These are phyloP conservation scores for Trichoderma oligosporum DNA, from an alignment of 2,329 filamentous ascomycete species.

Conservation along the genomic window DNA sequence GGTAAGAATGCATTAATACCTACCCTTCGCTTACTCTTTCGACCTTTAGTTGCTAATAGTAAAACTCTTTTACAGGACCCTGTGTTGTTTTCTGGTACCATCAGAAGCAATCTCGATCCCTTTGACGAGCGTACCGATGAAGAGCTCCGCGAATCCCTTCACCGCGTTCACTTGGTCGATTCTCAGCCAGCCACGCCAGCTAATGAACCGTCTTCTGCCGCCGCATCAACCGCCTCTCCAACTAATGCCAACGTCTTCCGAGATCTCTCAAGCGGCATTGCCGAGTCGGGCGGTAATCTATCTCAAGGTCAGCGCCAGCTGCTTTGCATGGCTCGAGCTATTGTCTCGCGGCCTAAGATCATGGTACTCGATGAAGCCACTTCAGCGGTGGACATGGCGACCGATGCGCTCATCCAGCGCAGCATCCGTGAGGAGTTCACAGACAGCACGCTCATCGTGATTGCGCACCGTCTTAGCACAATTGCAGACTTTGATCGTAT, in stretches of 20 bases:
- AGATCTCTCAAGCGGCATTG: constrained; percentile 59
- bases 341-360: constrained; percentile 68
- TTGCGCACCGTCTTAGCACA: constrained; percentile 71
- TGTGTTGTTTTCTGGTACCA: constrained; percentile 74
- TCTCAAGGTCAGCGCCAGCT: constrained; percentile 75
- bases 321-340: constrained; percentile 68
- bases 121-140: constrained; percentile 67
- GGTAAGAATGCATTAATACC: constrained; percentile 27
- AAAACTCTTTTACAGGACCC: constrained; percentile 57
- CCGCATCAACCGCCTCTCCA: constrained; percentile 31
- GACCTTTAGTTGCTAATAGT: neutral
- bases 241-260: constrained; percentile 64
- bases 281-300: constrained; percentile 69
- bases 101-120: constrained; percentile 73
- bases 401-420: constrained; percentile 69
- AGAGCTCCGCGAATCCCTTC: constrained; percentile 65
- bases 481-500: constrained; percentile 75
- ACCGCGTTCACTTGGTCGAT: constrained; percentile 63
- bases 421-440: constrained; percentile 69
- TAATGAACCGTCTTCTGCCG: constrained; percentile 38
- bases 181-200: constrained; percentile 39
- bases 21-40: neutral
- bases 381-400: constrained; percentile 72
- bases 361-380: constrained; percentile 81
- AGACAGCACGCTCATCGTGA: constrained; percentile 65